These are phyloP conservation scores for Lachancea lanzarotensis DNA, from an alignment of 805 yeast species.

Conservation along the genomic window DNA sequence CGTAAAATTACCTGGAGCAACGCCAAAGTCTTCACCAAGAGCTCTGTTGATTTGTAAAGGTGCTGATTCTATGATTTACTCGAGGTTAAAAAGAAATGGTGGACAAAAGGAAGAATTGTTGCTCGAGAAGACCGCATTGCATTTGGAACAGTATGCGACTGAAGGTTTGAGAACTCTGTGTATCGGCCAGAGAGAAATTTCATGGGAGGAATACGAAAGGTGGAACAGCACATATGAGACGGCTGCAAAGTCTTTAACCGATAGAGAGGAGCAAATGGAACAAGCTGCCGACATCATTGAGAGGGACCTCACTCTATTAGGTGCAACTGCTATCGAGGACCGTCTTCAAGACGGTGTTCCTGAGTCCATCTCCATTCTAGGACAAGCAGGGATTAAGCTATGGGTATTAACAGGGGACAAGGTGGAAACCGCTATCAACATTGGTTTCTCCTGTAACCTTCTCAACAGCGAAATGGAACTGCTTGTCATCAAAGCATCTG, in stretches of 20 bases:
- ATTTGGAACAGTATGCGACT: constrained; percentile 70
- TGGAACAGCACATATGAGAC: constrained; percentile 60
- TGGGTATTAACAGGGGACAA: constrained; percentile 89
- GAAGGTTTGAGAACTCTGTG: constrained; percentile 81
- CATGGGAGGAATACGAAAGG: constrained; percentile 52
- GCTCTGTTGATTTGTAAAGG: constrained; percentile 74
- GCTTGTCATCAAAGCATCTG: constrained; percentile 46
- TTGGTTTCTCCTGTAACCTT: constrained; percentile 79
- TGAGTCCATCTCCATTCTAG: constrained; percentile 63
- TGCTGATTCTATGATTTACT: constrained; percentile 75
- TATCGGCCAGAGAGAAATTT: constrained; percentile 62
- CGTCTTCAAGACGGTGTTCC: constrained; percentile 83
- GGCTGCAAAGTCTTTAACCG: constrained; percentile 57
- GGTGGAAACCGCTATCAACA: constrained; percentile 84
- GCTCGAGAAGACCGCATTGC: constrained; percentile 59
- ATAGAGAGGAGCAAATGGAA: constrained; percentile 69
- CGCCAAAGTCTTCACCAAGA: constrained; percentile 43
- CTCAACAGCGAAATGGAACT: constrained; percentile 72
- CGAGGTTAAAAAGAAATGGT: constrained; percentile 43
- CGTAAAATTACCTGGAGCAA: constrained; percentile 53
- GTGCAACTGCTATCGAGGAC: constrained; percentile 87
- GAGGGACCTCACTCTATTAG: constrained; percentile 54
- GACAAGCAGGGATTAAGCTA: constrained; percentile 71
- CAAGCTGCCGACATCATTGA: constrained; percentile 70
- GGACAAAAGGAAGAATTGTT: constrained; percentile 40